Evolutionary conservation across 768 basidiomycete species (phyloP), one percentile per base, ranked within the genome.

Genomic region (Pulveroboletus frians): DNA sequence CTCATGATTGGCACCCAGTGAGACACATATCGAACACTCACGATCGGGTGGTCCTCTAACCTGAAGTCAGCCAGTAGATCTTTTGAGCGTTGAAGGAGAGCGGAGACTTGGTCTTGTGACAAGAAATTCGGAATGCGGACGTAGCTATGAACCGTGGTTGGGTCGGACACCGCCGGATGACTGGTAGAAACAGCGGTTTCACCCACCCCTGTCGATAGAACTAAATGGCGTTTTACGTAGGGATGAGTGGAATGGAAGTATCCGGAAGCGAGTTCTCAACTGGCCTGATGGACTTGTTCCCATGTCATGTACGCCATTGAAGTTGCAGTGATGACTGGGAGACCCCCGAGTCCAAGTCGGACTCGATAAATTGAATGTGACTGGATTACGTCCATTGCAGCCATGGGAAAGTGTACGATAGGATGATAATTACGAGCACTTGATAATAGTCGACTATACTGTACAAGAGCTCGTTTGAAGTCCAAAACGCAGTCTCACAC

Each of bases 81-180:
- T 54, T 82, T 84, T 2, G 92, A 79, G n/a, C 87, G 82, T 14
- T 58, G 62, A 9, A 95, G 69, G 29, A 98, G 79, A 14, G 73
- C 74, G 10, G 71, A 60, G 0, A 84, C 78, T 35, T 88, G 81
- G 9, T 75, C 72, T n/a, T 60, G 49, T 6, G 70, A 65, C 45
- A 94, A 73, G 68, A 98, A 98, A 11, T 69, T 69, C 0, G 85
- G 85, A 36, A 99, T 61, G 46, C 90, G 68, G 36, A 96, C 76
- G 58, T 94, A 95, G 38, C 92, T 92, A 46, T 41, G 29, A 38
- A 45, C 10, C 6, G 34, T 37, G 26, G 26, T 36, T n/a, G 14
- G 35, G 20, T 9, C 29, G n/a, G 23, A 13, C 10, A 11, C 26
- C 14, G n/a, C 34, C 13, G 15, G 15, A 44, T 6, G 37, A 7